Evolutionary conservation across 345 rosid genomes (phyloP).

Genomic region (Eucalyptus brandiana): DNA sequence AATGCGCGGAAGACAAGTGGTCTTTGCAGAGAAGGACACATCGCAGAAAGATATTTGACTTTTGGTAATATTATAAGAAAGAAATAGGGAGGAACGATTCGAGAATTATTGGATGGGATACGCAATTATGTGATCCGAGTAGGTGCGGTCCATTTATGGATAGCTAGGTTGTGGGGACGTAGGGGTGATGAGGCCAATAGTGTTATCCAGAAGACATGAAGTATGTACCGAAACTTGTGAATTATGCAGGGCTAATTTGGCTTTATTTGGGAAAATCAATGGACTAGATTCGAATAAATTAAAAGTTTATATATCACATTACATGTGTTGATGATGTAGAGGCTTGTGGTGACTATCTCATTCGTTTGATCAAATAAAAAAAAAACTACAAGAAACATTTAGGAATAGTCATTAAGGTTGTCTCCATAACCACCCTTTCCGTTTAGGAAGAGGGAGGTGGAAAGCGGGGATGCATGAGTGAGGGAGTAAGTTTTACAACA

Average conservation of each 20-base stretch:
- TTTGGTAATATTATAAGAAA: not conserved
- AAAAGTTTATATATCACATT: accelerated
- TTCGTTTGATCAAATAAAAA: not conserved
- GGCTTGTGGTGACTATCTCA: not conserved
- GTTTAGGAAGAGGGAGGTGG: no score
- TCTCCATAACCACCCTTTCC: no score
- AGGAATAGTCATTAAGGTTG: not conserved
- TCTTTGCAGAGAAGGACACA: not conserved
- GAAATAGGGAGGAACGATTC: not conserved
- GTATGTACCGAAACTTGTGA: accelerated
- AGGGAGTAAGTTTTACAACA: no score
- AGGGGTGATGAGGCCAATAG: not conserved
- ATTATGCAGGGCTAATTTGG: not conserved
- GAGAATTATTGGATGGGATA: not conserved
- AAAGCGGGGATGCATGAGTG: no score
- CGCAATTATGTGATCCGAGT: not conserved
- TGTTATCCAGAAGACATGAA: not conserved
- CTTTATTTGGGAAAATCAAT: not conserved
- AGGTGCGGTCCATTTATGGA: not conserved
- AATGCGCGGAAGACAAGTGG: not conserved
- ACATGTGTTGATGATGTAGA: accelerated
- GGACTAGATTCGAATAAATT: not conserved
- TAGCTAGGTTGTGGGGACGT: not conserved
- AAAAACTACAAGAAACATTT: not conserved
- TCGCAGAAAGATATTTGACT: not conserved